phyloP scores from a whole-genome alignment of 2,329 filamentous ascomycete species.

The Gremmenia infestans region DNA sequence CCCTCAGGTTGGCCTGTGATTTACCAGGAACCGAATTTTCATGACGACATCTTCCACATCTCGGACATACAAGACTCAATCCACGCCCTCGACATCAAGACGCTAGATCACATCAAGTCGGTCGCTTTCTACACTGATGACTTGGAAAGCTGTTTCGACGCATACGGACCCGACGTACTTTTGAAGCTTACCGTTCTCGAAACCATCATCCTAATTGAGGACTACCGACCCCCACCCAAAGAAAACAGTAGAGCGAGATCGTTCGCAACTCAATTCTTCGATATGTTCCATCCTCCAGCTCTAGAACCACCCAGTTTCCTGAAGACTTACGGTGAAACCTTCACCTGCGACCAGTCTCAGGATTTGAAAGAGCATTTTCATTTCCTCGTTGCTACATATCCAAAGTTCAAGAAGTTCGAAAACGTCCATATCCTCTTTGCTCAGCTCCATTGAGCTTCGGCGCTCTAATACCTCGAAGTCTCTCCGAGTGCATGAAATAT shows the following conservation, averaged over 20 bases:
- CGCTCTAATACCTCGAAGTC: no score
- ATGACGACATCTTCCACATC: neutral
- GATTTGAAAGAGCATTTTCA: neutral
- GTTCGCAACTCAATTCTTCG: neutral
- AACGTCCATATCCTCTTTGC: neutral
- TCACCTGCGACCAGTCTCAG: neutral
- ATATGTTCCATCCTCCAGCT: neutral
- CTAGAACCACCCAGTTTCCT: neutral
- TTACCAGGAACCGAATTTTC: neutral
- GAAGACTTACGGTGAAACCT: neutral
- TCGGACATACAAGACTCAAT: no score
- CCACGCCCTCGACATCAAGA: neutral
- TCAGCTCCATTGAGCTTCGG: neutral
- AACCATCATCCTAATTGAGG: neutral
- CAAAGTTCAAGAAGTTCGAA: neutral
- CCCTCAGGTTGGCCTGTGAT: neutral
- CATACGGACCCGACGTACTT: neutral
- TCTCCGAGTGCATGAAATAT: no score
- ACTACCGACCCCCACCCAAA: neutral
- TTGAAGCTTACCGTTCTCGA: neutral
- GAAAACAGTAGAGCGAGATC: neutral
- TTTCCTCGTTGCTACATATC: neutral
- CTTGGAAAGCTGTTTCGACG: neutral
- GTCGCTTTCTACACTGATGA: neutral
- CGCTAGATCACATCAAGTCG: neutral